Evolutionary conservation across 2,329 filamentous ascomycete genomes (phyloP).

Genomic region (Plenodomus tracheiphilus): DNA sequence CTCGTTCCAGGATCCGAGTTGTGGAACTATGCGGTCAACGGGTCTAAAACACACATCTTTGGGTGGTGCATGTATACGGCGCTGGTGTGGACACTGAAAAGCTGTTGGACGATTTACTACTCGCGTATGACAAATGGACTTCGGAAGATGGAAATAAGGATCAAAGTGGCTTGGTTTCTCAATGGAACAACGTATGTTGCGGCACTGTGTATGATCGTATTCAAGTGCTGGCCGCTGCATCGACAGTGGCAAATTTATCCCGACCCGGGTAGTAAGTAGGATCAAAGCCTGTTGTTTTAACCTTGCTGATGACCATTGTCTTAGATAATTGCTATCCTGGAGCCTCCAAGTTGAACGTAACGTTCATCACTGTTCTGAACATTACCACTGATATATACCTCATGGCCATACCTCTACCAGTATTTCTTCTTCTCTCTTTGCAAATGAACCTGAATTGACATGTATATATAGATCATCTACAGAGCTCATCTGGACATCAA

Average conservation of each 20-base stretch:
- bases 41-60: slow-evolving; percentile 57
- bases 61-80: slow-evolving; percentile 60
- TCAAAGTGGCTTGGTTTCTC: slow-evolving; percentile 56
- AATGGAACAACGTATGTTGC: slow-evolving; percentile 56
- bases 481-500: slow-evolving; percentile 50
- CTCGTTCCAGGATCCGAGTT: slow-evolving; percentile 53
- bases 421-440: background rate
- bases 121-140: slow-evolving; percentile 47
- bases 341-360: slow-evolving; percentile 11
- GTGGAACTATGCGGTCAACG: slow-evolving; percentile 54
- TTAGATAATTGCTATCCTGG: slow-evolving; percentile 16
- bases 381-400: slow-evolving; percentile 62
- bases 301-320: slow-evolving; percentile 6
- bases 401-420: slow-evolving; percentile 61
- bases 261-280: slow-evolving; percentile 55
- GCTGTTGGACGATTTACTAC: slow-evolving; percentile 61
- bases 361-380: slow-evolving; percentile 50
- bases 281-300: slow-evolving; percentile 18
- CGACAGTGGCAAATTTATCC: slow-evolving; percentile 64
- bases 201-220: slow-evolving; percentile 55
- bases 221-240: slow-evolving; percentile 57
- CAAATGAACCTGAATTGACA: background rate
- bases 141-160: slow-evolving; percentile 10
- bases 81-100: slow-evolving; percentile 58
- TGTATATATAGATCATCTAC: slow-evolving; percentile 55